A percentile compares a stretch with the other conserved stretches of the same genome.
Evolutionary conservation across 2,329 filamentous ascomycete species (phyloP).

Genomic region (Paradendryphiella salina): DNA sequence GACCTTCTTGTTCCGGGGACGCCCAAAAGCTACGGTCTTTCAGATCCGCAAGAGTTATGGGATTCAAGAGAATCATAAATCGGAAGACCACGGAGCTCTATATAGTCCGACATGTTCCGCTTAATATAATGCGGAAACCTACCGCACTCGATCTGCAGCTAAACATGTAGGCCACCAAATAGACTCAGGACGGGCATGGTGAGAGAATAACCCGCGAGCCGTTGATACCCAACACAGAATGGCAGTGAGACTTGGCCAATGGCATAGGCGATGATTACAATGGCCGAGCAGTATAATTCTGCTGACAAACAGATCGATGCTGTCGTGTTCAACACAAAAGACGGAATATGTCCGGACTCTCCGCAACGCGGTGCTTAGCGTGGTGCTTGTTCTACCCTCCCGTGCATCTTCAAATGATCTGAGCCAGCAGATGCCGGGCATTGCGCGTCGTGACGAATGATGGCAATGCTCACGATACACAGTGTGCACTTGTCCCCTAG

Average conservation of each 20-base stretch:
- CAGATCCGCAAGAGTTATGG: too few relatives aligned
- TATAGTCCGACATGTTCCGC: background rate
- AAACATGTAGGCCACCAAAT: background rate
- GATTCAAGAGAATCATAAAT: too few relatives aligned
- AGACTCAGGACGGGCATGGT: background rate
- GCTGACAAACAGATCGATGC: background rate
- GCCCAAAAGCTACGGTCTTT: too few relatives aligned
- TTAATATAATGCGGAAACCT: background rate
- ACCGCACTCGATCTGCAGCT: background rate
- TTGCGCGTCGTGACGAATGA: background rate
- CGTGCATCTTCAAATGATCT: background rate
- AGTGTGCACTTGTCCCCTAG: background rate
- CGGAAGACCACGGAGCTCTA: background rate
- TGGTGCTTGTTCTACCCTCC: background rate
- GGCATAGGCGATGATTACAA: background rate
- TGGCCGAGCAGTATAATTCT: background rate
- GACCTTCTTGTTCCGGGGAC: too few relatives aligned
- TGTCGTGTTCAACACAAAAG: background rate
- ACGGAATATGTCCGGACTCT: background rate
- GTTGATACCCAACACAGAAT: background rate
- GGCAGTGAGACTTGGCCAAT: background rate
- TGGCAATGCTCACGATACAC: background rate
- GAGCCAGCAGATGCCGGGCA: background rate
- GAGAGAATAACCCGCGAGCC: background rate
- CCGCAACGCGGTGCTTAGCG: background rate